Conservation (phyloP, 2,329 filamentous ascomycete species). For the Shiraia bambusicola region DNA sequence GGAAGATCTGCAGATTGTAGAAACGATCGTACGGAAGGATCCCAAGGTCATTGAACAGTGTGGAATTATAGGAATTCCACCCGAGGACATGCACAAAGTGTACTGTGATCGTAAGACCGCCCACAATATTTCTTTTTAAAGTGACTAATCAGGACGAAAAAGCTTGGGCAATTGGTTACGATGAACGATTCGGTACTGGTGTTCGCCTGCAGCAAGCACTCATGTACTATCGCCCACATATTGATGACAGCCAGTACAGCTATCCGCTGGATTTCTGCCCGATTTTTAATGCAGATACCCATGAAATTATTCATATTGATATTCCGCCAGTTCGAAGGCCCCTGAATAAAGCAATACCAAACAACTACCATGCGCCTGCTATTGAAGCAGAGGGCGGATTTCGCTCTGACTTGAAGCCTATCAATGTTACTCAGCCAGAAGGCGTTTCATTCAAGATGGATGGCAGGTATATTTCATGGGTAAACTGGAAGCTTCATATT, state of each 20-base stretch:
- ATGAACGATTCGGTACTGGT: constrained; percentile 79
- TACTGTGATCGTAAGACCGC: constrained; percentile 78
- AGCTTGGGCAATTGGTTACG: constrained; percentile 93
- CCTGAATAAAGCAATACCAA: constrained; percentile 68
- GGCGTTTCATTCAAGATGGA: constrained; percentile 82
- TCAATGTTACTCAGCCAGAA: constrained; percentile 84
- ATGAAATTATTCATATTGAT: constrained; percentile 79
- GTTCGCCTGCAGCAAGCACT: constrained; percentile 85
- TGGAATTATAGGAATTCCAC: constrained; percentile 74
- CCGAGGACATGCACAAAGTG: constrained; percentile 88
- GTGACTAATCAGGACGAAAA: not conserved
- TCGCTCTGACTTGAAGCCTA: constrained; percentile 77
- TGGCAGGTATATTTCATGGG: constrained; percentile 77
- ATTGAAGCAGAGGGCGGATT: constrained; percentile 75
- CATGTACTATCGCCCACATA: constrained; percentile 89
- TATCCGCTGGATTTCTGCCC: constrained; percentile 93
- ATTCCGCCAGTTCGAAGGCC: constrained; percentile 76
- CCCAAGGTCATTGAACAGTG: constrained; percentile 90
- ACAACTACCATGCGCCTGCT: constrained; percentile 77
- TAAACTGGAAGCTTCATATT: constrained; percentile 90
- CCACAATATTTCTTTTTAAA: not conserved
- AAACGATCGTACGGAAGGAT: constrained; percentile 73
- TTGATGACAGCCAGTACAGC: constrained; percentile 86
- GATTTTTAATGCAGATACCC: constrained; percentile 80
- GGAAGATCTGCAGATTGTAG: constrained; percentile 82